A percentile compares a stretch with the other conserved stretches of the same genome.
These are phyloP conservation scores for Candida dubliniensis DNA, from an alignment of 1,139 yeast species.

Conservation along the genomic window DNA sequence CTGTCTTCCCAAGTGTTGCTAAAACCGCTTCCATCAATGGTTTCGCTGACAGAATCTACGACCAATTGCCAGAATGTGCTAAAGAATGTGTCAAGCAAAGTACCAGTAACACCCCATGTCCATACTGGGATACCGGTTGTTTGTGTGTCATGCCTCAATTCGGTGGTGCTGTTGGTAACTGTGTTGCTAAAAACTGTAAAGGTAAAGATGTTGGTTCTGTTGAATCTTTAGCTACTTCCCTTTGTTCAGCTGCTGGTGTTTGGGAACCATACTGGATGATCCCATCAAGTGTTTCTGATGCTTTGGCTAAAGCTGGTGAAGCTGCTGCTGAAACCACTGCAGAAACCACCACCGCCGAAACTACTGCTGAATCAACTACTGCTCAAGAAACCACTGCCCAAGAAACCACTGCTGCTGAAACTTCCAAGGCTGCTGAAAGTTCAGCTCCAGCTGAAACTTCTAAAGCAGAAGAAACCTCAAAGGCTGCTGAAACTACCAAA, in stretches of 20 bases:
- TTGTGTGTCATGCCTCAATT: constrained; percentile 36
- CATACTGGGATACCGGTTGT: constrained; percentile 43
- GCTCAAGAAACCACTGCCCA: constrained; percentile 5
- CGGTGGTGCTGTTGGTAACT: constrained; percentile 27
- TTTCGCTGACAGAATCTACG: constrained; percentile 40
- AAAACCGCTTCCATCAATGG: constrained; percentile 43
- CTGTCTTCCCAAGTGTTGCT: constrained; percentile 39
- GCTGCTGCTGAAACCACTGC: constrained; percentile 11
- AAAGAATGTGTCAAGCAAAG: constrained; percentile 26
- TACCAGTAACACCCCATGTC: constrained; percentile 32
- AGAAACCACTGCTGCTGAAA: constrained; percentile 8
- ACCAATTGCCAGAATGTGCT: constrained; percentile 31
- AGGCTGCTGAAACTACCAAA: constrained; percentile 5
- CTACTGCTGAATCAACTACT: not conserved
- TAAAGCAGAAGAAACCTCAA: constrained; percentile 1
- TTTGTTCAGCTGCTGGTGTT: constrained; percentile 30
- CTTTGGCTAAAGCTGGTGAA: constrained; percentile 13
- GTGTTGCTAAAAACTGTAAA: constrained; percentile 29
- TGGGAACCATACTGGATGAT: constrained; percentile 27
- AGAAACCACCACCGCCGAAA: constrained; percentile 6
- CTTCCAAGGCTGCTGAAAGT: constrained; percentile 7
- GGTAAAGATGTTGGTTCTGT: constrained; percentile 24
- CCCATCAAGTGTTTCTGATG: constrained; percentile 18
- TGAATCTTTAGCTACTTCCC: constrained; percentile 26
- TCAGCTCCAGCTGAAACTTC: constrained; percentile 5